A percentile compares a stretch with the other conserved stretches of the same genome.
These are phyloP conservation scores for Periglandula ipomoeae DNA, from an alignment of 2,329 filamentous ascomycete species.

Conservation along the genomic window DNA sequence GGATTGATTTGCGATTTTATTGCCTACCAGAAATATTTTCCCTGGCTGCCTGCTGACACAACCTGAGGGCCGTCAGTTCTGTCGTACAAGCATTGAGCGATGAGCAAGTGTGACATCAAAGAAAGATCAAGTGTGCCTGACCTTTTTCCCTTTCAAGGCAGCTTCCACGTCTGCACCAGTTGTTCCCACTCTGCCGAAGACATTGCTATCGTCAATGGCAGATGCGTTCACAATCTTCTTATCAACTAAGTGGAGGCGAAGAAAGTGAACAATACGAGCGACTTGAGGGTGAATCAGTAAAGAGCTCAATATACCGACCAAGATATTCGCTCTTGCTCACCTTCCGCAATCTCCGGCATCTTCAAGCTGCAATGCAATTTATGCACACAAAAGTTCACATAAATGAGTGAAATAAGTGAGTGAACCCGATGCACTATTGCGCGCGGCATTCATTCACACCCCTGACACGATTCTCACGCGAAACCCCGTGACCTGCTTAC, in stretches of 20 bases:
- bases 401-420: neutral
- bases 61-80: slow-evolving; percentile 28
- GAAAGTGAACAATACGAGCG: slow-evolving; percentile 76
- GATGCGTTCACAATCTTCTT: slow-evolving; percentile 64
- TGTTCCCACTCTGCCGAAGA: slow-evolving; percentile 88
- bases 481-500: slow-evolving; percentile 21
- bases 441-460: neutral
- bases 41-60: slow-evolving; percentile 66
- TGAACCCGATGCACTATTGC: neutral
- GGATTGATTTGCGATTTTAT: slow-evolving; percentile 19
- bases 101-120: too few relatives aligned
- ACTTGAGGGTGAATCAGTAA: slow-evolving; percentile 37
- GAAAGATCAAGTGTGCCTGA: slow-evolving; percentile 10
- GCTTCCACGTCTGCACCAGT: slow-evolving; percentile 65
- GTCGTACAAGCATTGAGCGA: neutral
- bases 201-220: slow-evolving; percentile 69
- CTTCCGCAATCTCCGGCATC: slow-evolving; percentile 58
- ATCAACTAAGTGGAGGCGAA: slow-evolving; percentile 74
- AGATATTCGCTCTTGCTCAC: slow-evolving; percentile 19
- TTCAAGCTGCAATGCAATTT: slow-evolving; percentile 8
- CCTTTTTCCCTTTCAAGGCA: slow-evolving; percentile 64
- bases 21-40: slow-evolving; percentile 88
- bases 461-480: slow-evolving; percentile 20
- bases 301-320: too few relatives aligned
- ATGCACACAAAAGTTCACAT: neutral